phyloP scores from a whole-genome alignment of 257 asterid genomes.

The Solanum paucissectum region DNA sequence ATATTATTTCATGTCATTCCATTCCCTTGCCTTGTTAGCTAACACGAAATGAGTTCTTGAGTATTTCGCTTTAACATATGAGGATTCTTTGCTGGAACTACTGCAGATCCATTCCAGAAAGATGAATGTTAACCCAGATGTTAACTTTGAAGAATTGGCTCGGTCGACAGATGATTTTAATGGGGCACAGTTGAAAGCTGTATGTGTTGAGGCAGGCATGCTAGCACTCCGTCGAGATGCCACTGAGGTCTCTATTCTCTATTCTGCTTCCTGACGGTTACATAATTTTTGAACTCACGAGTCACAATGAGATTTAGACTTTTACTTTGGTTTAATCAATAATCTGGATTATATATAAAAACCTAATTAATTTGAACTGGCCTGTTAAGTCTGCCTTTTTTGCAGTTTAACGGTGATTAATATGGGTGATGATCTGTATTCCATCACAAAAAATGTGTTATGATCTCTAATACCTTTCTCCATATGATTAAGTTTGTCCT shows the following conservation, averaged over 20 bases:
- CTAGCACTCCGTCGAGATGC: conserved; percentile 95
- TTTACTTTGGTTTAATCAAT: background rate
- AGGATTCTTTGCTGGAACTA: background rate
- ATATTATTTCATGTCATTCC: background rate
- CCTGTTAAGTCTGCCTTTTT: background rate
- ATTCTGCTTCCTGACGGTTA: background rate
- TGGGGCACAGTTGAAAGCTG: conserved; percentile 96
- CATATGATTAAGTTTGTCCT: background rate
- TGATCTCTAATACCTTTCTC: background rate
- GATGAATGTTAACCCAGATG: conserved; percentile 95
- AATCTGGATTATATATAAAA: background rate
- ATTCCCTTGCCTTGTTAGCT: background rate
- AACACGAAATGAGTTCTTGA: background rate
- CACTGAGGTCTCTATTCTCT: conserved; percentile 54
- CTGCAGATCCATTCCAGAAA: conserved; percentile 88
- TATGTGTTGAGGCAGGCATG: conserved; percentile 98
- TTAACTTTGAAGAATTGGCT: conserved; percentile 96
- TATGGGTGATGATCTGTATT: background rate
- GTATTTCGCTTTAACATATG: background rate
- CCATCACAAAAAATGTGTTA: background rate
- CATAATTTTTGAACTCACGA: background rate
- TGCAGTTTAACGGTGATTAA: background rate
- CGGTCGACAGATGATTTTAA: conserved; percentile 95
- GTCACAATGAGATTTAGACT: background rate
- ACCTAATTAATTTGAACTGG: background rate